phyloP scores from a whole-genome alignment of 768 basidiomycete genomes.

The Paxillus ammoniavirescens region DNA sequence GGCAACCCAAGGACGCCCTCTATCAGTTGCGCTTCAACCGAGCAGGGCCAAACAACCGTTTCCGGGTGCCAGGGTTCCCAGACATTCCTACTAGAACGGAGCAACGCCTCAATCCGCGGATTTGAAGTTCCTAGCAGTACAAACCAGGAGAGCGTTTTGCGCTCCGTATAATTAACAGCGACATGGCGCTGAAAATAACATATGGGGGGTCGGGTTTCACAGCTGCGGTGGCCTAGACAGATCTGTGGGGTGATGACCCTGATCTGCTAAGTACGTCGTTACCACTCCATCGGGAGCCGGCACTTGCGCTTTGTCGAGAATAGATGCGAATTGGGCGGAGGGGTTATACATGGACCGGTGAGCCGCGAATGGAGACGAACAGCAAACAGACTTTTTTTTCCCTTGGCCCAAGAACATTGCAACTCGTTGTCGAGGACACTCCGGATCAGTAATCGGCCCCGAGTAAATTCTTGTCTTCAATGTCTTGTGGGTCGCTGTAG shows the following conservation, averaged over 20 bases:
- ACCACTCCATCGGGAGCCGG: constrained; percentile 7
- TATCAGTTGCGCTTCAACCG: constrained; percentile 14
- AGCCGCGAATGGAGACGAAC: not conserved
- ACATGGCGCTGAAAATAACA: not conserved
- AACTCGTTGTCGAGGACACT: not conserved
- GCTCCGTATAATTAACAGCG: constrained; percentile 10
- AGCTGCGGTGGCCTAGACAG: constrained; percentile 9
- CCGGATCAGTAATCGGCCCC: constrained; percentile 24
- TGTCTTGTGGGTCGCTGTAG: constrained; percentile 13
- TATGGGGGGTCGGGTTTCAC: constrained; percentile 18
- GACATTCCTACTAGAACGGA: not conserved
- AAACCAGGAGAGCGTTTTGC: constrained; percentile 6
- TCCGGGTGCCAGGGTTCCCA: constrained; percentile 9
- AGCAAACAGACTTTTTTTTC: not conserved
- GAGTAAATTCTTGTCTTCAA: not conserved
- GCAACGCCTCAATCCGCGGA: constrained; percentile 4
- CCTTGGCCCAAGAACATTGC: not conserved
- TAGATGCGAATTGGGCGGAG: constrained; percentile 30
- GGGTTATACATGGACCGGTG: constrained; percentile 12
- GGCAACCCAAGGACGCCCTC: constrained; percentile 17
- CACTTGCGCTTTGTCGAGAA: constrained; percentile 22
- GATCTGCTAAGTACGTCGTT: constrained; percentile 7
- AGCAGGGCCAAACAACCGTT: constrained; percentile 8
- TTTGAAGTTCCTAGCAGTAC: not conserved
- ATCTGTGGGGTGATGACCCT: constrained; percentile 23